Evolutionary conservation across 1,284 basidiomycete species (phyloP).

Genomic region (Coniferiporia sulphurascens): DNA sequence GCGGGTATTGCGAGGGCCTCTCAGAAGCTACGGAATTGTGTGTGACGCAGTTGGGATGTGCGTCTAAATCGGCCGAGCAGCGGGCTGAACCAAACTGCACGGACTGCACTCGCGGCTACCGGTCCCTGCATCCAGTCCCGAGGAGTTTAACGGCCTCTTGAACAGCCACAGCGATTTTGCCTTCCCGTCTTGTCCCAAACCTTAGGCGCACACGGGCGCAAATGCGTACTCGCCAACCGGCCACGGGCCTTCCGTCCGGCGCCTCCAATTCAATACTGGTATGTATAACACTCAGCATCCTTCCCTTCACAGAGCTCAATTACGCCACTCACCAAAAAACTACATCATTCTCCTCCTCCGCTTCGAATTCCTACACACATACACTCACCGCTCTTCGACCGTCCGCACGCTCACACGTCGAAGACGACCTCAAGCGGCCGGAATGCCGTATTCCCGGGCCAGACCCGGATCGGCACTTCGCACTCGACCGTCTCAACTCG

Average conservation of each 20-base stretch:
- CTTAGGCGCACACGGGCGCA: not conserved
- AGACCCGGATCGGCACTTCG: slow-evolving; percentile 83
- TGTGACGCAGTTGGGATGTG: not conserved
- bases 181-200: too few relatives aligned
- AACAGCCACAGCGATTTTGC: too few relatives aligned
- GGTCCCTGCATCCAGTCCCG: too few relatives aligned
- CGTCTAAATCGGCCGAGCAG: not conserved
- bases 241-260: not conserved
- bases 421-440: slow-evolving; percentile 75
- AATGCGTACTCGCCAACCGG: not conserved
- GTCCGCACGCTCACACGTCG: slow-evolving; percentile 30
- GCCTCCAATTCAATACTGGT: not conserved
- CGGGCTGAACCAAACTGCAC: too few relatives aligned
- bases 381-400: not conserved
- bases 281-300: not conserved
- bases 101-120: not conserved
- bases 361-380: not conserved
- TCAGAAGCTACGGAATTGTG: not conserved
- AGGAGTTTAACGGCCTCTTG: too few relatives aligned
- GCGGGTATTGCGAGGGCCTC: not conserved
- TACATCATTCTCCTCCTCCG: not conserved
- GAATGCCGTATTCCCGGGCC: slow-evolving; percentile 87
- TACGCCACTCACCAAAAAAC: not conserved
- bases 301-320: not conserved
- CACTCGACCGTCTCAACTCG: slow-evolving; percentile 84